Evolutionary conservation across 192 early-diverging fungal species (phyloP).

Genomic region (Dissophora ornata): DNA sequence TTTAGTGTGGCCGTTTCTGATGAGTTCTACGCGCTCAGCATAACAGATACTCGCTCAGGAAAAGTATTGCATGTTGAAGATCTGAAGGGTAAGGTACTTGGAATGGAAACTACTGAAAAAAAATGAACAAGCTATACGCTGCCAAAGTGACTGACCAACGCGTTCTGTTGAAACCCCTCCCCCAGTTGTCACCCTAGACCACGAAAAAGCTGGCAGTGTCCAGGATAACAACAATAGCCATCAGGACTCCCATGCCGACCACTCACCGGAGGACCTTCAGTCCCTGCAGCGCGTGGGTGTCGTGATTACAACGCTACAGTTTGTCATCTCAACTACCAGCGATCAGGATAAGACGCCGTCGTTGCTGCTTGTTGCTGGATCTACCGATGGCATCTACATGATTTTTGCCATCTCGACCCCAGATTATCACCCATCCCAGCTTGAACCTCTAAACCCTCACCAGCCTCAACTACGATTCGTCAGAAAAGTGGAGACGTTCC

Average conservation of each 20-base stretch:
- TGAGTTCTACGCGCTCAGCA: slow-evolving; percentile 41
- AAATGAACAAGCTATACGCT: slow-evolving; percentile 1
- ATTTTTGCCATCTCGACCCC: slow-evolving; percentile 33
- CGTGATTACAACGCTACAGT: slow-evolving; percentile 32
- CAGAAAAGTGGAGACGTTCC: slow-evolving; percentile 40
- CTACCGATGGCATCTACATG: slow-evolving; percentile 32
- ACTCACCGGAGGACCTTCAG: neutral
- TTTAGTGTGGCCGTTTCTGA: slow-evolving; percentile 41
- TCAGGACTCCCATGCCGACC: neutral
- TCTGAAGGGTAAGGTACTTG: slow-evolving; percentile 25
- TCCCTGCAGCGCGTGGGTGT: slow-evolving; percentile 34
- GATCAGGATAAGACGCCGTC: slow-evolving; percentile 46
- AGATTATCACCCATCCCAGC: neutral
- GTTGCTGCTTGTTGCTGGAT: slow-evolving; percentile 36
- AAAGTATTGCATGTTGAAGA: slow-evolving; percentile 40
- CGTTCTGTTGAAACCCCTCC: neutral
- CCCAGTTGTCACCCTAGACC: slow-evolving; percentile 38
- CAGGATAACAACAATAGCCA: neutral
- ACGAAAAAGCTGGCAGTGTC: slow-evolving; percentile 11
- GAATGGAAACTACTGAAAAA: neutral
- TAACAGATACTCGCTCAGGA: slow-evolving; percentile 26
- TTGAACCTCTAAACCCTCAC: neutral
- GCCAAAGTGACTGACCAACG: neutral
- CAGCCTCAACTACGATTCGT: slow-evolving; percentile 8
- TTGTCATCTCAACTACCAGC: slow-evolving; percentile 41